phyloP scores from a whole-genome alignment of 2,329 filamentous ascomycete genomes.

The Verticillium albo-atrum region DNA sequence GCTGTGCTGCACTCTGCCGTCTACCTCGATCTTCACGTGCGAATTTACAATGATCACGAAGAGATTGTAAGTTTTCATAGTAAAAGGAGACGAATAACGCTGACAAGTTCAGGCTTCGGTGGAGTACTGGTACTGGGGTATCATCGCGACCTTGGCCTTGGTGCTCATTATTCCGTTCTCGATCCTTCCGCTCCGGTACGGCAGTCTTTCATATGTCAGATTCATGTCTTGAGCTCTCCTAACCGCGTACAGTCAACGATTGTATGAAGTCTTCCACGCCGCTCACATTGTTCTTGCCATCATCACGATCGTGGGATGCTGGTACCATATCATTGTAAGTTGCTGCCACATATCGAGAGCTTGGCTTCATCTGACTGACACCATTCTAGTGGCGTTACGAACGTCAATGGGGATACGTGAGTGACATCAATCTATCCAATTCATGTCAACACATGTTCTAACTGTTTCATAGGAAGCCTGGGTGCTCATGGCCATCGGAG shows the following conservation, averaged over 20 bases:
- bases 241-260: constrained; percentile 9
- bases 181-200: constrained; percentile 26
- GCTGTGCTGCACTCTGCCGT: constrained; percentile 41
- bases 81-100: too few relatives aligned
- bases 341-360: too few relatives aligned
- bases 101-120: background rate
- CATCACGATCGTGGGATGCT: constrained; percentile 35
- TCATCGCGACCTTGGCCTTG: constrained; percentile 30
- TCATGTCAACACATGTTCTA: too few relatives aligned
- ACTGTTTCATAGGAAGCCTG: constrained; percentile 15
- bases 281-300: constrained; percentile 35
- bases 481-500: constrained; percentile 19
- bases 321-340: constrained; percentile 31
- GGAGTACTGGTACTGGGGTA: constrained; percentile 39
- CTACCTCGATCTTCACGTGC: constrained; percentile 28
- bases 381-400: constrained; percentile 19
- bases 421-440: background rate
- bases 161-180: constrained; percentile 25
- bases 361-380: background rate
- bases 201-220: background rate
- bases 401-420: constrained; percentile 35
- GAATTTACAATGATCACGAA: background rate
- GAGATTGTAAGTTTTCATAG: background rate
- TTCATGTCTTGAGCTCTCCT: too few relatives aligned
- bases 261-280: constrained; percentile 40